Conservation (phyloP, 768 basidiomycete species). For the Tylopilus vinaceipallidus region DNA sequence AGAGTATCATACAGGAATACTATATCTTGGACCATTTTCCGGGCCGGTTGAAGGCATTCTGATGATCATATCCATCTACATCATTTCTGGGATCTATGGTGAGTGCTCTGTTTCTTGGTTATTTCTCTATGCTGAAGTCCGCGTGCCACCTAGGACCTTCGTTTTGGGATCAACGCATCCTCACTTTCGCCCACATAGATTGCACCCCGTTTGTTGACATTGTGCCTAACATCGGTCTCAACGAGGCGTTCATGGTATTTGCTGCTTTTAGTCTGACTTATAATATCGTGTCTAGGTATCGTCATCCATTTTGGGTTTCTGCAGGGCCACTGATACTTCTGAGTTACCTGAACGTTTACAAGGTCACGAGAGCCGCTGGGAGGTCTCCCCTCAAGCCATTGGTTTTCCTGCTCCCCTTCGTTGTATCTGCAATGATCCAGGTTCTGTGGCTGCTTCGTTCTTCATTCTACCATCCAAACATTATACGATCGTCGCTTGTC, state of each 20-base stretch:
- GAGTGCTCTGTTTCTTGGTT: slow-evolving; percentile 13
- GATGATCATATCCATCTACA: slow-evolving; percentile 74
- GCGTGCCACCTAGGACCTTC: slow-evolving; percentile 64
- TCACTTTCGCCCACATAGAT: slow-evolving; percentile 58
- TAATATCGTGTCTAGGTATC: slow-evolving; percentile 75
- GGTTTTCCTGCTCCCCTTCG: slow-evolving; percentile 76
- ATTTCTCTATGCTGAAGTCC: background rate
- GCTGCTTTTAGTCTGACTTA: slow-evolving; percentile 65
- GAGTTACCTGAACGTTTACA: slow-evolving; percentile 81
- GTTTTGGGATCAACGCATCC: slow-evolving; percentile 76
- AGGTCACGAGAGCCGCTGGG: slow-evolving; percentile 44
- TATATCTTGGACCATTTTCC: slow-evolving; percentile 91
- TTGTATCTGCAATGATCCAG: slow-evolving; percentile 66
- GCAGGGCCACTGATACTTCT: slow-evolving; percentile 2
- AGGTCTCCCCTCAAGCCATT: slow-evolving; percentile 55
- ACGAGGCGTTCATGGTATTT: slow-evolving; percentile 87
- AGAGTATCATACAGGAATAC: slow-evolving; percentile 87
- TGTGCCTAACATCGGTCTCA: slow-evolving; percentile 71
- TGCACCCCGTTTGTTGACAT: slow-evolving; percentile 43
- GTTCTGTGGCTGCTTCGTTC: slow-evolving; percentile 81
- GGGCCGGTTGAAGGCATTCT: slow-evolving; percentile 97
- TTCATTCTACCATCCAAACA: slow-evolving; percentile 52
- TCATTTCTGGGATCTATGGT: slow-evolving; percentile 78
- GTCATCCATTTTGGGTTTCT: background rate
- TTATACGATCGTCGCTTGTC: slow-evolving; percentile 75